phyloP scores from a whole-genome alignment of 1,284 basidiomycete genomes.

The Fomitiporia mediterranea region DNA sequence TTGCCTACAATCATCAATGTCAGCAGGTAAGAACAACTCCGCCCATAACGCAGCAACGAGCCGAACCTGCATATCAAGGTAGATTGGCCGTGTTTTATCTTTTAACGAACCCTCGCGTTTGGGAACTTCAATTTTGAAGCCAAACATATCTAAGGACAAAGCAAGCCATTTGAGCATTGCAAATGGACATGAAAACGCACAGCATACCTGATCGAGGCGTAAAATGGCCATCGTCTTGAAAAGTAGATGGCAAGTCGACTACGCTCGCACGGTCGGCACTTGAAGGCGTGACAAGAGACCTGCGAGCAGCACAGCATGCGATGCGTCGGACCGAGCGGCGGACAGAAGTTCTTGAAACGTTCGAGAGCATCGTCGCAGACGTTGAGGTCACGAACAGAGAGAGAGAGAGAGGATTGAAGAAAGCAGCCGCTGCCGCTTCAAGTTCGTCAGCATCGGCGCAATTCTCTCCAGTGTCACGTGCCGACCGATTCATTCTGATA shows the following conservation, averaged over 20 bases:
- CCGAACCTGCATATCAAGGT: conserved; percentile 89
- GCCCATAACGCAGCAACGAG: not conserved
- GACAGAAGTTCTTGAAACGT: conserved; percentile 25
- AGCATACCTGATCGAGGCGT: conserved; percentile 63
- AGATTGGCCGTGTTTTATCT: conserved; percentile 80
- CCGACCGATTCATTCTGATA: not conserved
- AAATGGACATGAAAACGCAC: conserved; percentile 8
- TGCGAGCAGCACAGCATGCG: conserved; percentile 25
- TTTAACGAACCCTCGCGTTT: conserved; percentile 58
- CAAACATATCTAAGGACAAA: conserved; percentile 69
- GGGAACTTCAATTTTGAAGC: conserved; percentile 78
- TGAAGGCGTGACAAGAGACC: conserved; percentile 70
- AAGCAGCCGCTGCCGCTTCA: conserved; percentile 3
- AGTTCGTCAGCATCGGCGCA: not conserved
- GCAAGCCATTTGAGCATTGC: not conserved
- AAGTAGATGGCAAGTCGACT: conserved; percentile 69
- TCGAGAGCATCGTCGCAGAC: conserved; percentile 31
- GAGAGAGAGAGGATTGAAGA: conserved; percentile 7
- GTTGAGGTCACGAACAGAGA: not conserved
- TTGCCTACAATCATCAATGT: conserved; percentile 63
- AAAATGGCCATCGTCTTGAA: conserved; percentile 66
- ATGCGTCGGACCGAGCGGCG: conserved; percentile 16
- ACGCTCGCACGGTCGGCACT: conserved; percentile 74
- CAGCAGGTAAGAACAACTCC: conserved; percentile 12
- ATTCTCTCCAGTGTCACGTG: not conserved